Percentiles rank a stretch among this genome's conserved stretches.
phyloP scores from a whole-genome alignment of 2,329 filamentous ascomycete genomes.

The Thielaviopsis populi region DNA sequence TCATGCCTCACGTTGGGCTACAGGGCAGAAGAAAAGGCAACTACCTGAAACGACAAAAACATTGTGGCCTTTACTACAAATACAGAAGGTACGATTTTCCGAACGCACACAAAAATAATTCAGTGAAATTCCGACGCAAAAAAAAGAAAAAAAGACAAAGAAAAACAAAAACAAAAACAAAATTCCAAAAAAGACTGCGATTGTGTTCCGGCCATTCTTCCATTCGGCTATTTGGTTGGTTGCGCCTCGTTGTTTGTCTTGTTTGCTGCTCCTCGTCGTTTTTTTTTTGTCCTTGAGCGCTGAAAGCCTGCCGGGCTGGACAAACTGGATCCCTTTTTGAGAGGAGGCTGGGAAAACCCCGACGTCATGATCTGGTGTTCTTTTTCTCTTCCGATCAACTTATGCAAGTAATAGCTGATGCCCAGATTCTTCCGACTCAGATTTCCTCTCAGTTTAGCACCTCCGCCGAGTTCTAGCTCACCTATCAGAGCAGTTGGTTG shows the following conservation, averaged over 20 bases:
- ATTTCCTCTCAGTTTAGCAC: neutral
- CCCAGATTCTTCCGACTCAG: neutral
- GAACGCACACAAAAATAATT: neutral
- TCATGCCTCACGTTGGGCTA: neutral
- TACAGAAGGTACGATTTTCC: neutral
- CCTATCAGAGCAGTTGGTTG: neutral
- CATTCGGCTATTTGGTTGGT: conserved; percentile 5
- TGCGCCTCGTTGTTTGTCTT: conserved; percentile 5
- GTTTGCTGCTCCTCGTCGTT: neutral
- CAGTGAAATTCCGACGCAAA: neutral
- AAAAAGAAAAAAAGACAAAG: no score
- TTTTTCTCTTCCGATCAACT: conserved; percentile 5
- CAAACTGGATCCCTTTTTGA: conserved; percentile 6
- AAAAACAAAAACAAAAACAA: no score
- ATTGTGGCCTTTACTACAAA: neutral
- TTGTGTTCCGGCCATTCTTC: conserved; percentile 5
- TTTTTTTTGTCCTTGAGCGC: conserved; percentile 10
- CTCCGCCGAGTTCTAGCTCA: neutral
- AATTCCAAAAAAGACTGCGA: neutral
- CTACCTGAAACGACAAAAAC: neutral
- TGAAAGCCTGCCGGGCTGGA: conserved; percentile 6
- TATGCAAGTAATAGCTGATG: neutral
- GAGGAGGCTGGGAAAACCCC: conserved; percentile 8
- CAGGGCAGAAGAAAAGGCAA: neutral
- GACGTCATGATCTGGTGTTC: conserved; percentile 5